Evolutionary conservation across 1,284 basidiomycete genomes (phyloP).

Genomic region (Apiotrichum sp.): DNA sequence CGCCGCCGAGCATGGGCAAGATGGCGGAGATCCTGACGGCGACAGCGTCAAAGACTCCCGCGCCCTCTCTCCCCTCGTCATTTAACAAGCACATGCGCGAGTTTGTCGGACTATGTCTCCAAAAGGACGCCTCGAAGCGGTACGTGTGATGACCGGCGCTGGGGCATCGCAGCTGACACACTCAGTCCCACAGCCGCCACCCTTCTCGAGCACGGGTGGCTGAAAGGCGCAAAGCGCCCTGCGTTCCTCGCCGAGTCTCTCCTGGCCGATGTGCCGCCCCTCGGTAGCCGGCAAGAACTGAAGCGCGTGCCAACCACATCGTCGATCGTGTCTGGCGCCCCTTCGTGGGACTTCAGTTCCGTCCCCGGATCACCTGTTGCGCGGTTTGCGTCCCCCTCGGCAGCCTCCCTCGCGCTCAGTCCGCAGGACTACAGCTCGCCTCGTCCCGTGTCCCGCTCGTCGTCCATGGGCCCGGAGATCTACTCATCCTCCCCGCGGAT

Average conservation of each 20-base stretch:
- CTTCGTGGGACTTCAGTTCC: slow-evolving; percentile 39
- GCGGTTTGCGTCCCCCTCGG: slow-evolving; percentile 8
- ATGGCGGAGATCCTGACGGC: slow-evolving; percentile 7
- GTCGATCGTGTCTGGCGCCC: slow-evolving; percentile 28
- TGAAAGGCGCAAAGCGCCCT: slow-evolving; percentile 29
- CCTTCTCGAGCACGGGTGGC: slow-evolving; percentile 31
- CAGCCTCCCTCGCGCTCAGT: slow-evolving; percentile 4
- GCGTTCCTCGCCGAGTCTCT: slow-evolving; percentile 31
- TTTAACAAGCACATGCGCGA: slow-evolving; percentile 77
- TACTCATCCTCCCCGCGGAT: slow-evolving; percentile 29
- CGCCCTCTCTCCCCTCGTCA: slow-evolving; percentile 2
- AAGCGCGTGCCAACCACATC: slow-evolving; percentile 32
- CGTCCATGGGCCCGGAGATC: slow-evolving; percentile 10
- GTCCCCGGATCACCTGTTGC: slow-evolving; percentile 26
- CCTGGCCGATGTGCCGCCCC: slow-evolving; percentile 25
- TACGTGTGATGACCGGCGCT: slow-evolving; percentile 47
- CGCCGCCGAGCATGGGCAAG: slow-evolving; percentile 18
- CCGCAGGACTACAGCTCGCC: slow-evolving; percentile 16
- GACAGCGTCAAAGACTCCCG: slow-evolving; percentile 1
- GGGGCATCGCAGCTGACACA: neutral
- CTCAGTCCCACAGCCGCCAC: slow-evolving; percentile 22
- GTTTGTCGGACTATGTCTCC: slow-evolving; percentile 75
- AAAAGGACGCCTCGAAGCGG: slow-evolving; percentile 68
- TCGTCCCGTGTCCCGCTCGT: slow-evolving; percentile 13
- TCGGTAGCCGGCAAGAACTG: slow-evolving; percentile 36